Base-by-base conservation (phyloP, 495 filamentous ascomycete genomes). In the Parathielavia appendiculata region DNA sequence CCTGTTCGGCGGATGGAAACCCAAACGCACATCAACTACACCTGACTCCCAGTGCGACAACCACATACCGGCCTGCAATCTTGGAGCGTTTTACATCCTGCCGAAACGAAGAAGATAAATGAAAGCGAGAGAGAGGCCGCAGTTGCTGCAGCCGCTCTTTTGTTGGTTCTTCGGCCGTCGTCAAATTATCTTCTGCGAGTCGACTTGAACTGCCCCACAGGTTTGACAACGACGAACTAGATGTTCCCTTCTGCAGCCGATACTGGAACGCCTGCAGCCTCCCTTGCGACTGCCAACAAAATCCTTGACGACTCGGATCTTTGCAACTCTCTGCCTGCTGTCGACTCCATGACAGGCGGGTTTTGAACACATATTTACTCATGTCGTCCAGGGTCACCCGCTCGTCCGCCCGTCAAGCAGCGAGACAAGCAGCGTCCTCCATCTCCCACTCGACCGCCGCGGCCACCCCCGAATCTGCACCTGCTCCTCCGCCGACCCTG, bases 341-440 rank as follows among this genome's bases (percentile, higher is more conserved):
- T 59, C 58, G 45, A 40, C 54, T 43, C 45, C 54, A 53, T 65
- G 39, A 36, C 47, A 44, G 54, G 34, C 62, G 62, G 65, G 63
- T 53, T 43, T 54, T 62, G 51, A 55, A 38, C 66, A 65, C 61
- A 56, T 65, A 62, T 70, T 66, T 74, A 80, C 88, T 89, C 83
- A 91, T 90, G 88, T 87, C 87, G 80, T 71, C 81, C 82, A 92
- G 88, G 84, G 81, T 86, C 57, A 91, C 88, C 75, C 84, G 88
- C 72, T 89, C 88, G 63, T 82, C 88, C 65, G 83, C 88, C 73
- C 86, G 86, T 78, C 80, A 83, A 79, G 86, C 86, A 71, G 86
- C 86, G 55, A 76, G 70, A 61, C 71, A 77, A 56, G 71, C 73
- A 76, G 83, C 81, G 55, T 74, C 77, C 60, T 72, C 79, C 58